Percentiles rank a stretch among this genome's conserved stretches.
Evolutionary conservation across 1,284 basidiomycete genomes (phyloP).

Genomic region (Paramarasmius palmivorus): DNA sequence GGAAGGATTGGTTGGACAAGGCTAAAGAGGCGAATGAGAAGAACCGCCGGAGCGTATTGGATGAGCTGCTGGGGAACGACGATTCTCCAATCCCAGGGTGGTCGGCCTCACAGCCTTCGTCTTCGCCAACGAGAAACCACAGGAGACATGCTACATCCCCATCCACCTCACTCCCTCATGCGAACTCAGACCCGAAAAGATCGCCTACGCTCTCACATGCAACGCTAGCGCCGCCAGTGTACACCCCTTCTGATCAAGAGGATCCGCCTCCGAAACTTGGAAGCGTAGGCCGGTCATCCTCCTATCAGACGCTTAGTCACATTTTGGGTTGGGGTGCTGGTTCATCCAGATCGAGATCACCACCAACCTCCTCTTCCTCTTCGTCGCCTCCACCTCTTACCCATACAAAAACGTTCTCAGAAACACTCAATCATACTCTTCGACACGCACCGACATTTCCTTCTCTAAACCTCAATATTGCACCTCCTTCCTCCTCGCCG

Average conservation of each 20-base stretch:
- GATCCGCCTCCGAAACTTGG: constrained; percentile 13
- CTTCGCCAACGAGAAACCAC: constrained; percentile 11
- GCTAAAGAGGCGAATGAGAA: constrained; percentile 53
- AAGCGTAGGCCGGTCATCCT: constrained; percentile 25
- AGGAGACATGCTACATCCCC: constrained; percentile 16
- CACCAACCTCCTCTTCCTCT: constrained; percentile 12
- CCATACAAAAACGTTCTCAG: constrained; percentile 8
- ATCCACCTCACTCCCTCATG: constrained; percentile 23
- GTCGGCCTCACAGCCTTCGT: constrained; percentile 3
- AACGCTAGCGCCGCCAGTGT: constrained; percentile 20
- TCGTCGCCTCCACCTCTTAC: constrained; percentile 20
- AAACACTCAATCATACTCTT: background rate
- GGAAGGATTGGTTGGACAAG: constrained; percentile 51
- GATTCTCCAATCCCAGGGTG: too few species aligned
- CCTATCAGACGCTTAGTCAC: constrained; percentile 35
- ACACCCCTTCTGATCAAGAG: constrained; percentile 24
- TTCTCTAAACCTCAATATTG: constrained; percentile 19
- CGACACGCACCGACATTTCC: constrained; percentile 32
- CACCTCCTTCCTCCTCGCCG: constrained; percentile 35
- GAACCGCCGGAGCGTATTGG: constrained; percentile 52
- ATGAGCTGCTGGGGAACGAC: constrained; percentile 70
- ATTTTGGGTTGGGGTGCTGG: constrained; percentile 38
- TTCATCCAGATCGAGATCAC: constrained; percentile 19
- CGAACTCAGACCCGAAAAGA: constrained; percentile 16
- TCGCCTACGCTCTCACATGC: constrained; percentile 28